Evolutionary conservation across 23 red algal species (phyloP), one percentile per base, ranked within the genome.

Genomic region (Gracilaria caudata): DNA sequence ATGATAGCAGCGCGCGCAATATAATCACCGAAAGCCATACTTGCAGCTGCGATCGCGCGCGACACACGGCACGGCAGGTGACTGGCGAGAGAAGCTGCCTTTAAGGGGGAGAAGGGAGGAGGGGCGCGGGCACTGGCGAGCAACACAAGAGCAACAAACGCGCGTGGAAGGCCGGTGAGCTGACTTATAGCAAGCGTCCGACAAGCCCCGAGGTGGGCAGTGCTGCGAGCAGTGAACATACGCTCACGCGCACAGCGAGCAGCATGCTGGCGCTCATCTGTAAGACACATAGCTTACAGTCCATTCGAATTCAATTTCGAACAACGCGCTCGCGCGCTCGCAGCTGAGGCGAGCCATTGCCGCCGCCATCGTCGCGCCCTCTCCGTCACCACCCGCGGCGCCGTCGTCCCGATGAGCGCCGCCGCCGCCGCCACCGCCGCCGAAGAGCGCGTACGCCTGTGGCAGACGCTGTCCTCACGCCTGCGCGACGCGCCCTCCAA

Each of bases 1-100:
- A 66, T 75, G 87, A 91, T 91, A 20, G 68, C 87, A 11, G 51
- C 87, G 9, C 87, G 26, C 23, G 87, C 64, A 2, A 91, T 14
- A 36, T 74, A 91, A 51, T 91, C 87, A 20, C 21, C 51, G 41
- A 91, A 71, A 34, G 58, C 75, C 87, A 91, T 91, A 13, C 8
- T 65, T 3, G 57, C 38, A n/a, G 33, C n/a, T 41, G 35, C 35
- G 66, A 72, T 72, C 66, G 38, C 66, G 38, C 33, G 60, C 49
- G 29, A 30, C 26, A 65, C 4, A n/a, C n/a, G n/a, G n/a, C n/a
- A n/a, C n/a, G n/a, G n/a, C n/a, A n/a, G n/a, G n/a, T n/a, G n/a
- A n/a, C n/a, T n/a, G n/a, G n/a, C n/a, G n/a, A n/a, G n/a, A n/a
- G n/a, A n/a, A n/a, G n/a, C n/a, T n/a, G n/a, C n/a, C n/a, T 8